Conservation (phyloP, 2,329 filamentous ascomycete genomes). For the Colletotrichum abscissum region DNA sequence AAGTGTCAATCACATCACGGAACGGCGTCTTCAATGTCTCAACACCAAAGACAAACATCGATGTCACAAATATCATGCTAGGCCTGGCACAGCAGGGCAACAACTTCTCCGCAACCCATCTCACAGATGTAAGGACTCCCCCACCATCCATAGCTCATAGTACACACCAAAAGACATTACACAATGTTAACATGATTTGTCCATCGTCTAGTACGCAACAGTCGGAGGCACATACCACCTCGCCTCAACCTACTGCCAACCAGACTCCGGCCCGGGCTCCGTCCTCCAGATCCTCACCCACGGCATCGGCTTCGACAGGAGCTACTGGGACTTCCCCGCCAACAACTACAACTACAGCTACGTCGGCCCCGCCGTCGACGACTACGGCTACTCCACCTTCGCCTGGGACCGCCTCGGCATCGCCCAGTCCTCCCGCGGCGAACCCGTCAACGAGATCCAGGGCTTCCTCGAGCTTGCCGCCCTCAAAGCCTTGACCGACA, state of each 20-base stretch:
- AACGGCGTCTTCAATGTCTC: constrained; percentile 64
- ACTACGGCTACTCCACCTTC: constrained; percentile 68
- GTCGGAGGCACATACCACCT: constrained; percentile 67
- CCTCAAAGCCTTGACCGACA: constrained; percentile 62
- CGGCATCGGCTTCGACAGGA: constrained; percentile 53
- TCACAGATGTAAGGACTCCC: constrained; percentile 53
- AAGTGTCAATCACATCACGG: constrained; percentile 63
- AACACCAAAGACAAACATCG: constrained; percentile 62
- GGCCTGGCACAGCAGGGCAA: constrained; percentile 59
- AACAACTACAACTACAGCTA: constrained; percentile 73
- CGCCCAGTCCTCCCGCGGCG: constrained; percentile 66
- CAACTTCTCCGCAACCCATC: constrained; percentile 58
- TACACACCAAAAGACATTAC: neutral
- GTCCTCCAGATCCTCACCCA: constrained; percentile 55
- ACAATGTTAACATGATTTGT: neutral
- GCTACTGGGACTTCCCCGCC: constrained; percentile 71
- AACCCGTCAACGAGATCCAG: constrained; percentile 71
- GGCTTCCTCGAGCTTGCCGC: constrained; percentile 67
- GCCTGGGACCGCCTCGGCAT: constrained; percentile 72
- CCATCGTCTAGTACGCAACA: constrained; percentile 55
- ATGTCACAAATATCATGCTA: constrained; percentile 67
- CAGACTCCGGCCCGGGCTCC: constrained; percentile 54
- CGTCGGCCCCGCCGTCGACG: constrained; percentile 63
- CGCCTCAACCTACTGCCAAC: constrained; percentile 70
- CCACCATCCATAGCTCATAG: neutral